phyloP scores from a whole-genome alignment of 176 grass and related monocot species.

The Pontederia crassipes region DNA sequence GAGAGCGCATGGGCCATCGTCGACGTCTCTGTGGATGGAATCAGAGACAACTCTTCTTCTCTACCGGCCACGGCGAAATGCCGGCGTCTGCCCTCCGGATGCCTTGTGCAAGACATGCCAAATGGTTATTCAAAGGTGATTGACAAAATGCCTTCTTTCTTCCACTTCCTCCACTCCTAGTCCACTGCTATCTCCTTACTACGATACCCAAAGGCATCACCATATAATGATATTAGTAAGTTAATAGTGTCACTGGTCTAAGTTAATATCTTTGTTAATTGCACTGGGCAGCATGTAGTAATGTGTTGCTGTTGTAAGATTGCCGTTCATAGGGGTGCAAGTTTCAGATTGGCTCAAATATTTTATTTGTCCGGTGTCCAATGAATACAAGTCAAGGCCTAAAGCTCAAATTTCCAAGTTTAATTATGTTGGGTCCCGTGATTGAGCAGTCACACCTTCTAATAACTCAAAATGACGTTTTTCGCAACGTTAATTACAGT shows the following conservation, averaged over 20 bases:
- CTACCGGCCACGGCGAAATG: constrained; percentile 35
- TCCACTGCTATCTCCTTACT: neutral
- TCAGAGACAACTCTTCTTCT: constrained; percentile 28
- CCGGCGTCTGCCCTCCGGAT: constrained; percentile 76
- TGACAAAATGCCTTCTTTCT: neutral
- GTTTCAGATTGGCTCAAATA: no score
- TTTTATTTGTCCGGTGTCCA: no score
- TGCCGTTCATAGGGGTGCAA: no score
- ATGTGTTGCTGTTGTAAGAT: no score
- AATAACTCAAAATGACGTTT: neutral
- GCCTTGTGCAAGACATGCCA: constrained; percentile 60
- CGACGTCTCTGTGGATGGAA: constrained; percentile 74
- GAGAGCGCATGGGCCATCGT: constrained; percentile 75
- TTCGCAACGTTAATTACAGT: neutral
- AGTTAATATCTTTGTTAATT: no score
- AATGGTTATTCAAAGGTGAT: constrained; percentile 88
- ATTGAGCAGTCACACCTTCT: neutral
- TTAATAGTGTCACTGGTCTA: neutral
- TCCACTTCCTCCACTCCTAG: neutral
- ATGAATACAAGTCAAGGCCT: neutral
- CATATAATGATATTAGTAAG: neutral
- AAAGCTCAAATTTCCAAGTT: constrained; percentile 1
- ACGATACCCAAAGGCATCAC: neutral
- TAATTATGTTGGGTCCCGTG: neutral
- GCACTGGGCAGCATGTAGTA: no score